Evolutionary conservation across 2,329 filamentous ascomycete genomes (phyloP).

Genomic region (Albophoma yamanashiensis): DNA sequence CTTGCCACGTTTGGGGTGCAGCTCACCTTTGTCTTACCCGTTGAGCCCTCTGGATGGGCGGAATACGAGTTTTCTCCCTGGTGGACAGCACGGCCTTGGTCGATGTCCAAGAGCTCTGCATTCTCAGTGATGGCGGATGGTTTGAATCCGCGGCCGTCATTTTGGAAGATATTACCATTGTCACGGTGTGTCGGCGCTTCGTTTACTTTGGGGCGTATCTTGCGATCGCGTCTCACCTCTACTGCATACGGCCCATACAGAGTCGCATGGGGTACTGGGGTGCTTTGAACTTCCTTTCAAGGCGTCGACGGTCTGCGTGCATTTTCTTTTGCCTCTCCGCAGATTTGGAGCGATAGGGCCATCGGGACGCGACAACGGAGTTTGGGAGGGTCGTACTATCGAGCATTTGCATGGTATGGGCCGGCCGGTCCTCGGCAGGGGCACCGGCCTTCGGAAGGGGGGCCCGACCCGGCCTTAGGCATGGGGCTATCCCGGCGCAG

Average conservation of each 20-base stretch:
- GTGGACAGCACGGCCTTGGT: neutral
- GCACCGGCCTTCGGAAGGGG: too few relatives aligned
- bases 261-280: neutral
- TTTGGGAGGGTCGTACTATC: neutral
- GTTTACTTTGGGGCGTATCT: neutral
- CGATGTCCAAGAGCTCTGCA: neutral
- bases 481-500: neutral
- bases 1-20: neutral
- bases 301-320: neutral
- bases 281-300: neutral
- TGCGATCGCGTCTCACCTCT: neutral
- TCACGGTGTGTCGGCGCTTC: neutral
- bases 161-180: neutral
- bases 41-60: neutral
- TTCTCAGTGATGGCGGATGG: neutral
- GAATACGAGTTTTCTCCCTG: neutral
- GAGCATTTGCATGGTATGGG: neutral
- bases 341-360: neutral
- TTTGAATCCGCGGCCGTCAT: neutral
- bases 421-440: too few relatives aligned
- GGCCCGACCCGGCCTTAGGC: neutral
- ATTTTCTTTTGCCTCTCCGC: neutral
- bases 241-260: neutral
- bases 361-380: neutral
- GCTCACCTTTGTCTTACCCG: neutral